Percentiles rank a stretch among this genome's conserved stretches.
These are phyloP conservation scores for Coemansia sp. DNA, from an alignment of 192 early-diverging fungal genomes.

Conservation along the genomic window DNA sequence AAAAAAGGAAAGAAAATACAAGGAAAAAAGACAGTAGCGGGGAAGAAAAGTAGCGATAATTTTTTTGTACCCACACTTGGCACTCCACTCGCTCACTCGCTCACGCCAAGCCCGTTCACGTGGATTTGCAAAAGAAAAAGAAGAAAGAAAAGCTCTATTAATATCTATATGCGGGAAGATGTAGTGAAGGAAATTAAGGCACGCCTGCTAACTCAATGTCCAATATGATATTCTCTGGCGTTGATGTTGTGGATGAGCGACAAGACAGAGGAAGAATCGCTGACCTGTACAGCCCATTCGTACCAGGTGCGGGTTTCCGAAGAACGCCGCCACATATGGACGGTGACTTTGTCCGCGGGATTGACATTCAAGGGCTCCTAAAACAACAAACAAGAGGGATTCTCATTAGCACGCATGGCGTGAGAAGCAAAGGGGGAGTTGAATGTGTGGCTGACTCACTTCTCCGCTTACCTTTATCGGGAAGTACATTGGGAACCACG, in stretches of 20 bases:
- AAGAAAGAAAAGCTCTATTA: background rate
- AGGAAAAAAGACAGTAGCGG: background rate
- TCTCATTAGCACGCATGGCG: background rate
- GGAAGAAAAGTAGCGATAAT: background rate
- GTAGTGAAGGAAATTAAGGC: background rate
- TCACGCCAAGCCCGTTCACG: too few species aligned
- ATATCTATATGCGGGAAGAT: background rate
- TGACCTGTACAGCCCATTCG: slow-evolving; percentile 77
- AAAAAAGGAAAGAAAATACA: background rate
- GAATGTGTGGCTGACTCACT: too few species aligned
- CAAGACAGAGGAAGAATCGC: background rate
- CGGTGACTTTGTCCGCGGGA: slow-evolving; percentile 55
- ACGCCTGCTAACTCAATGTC: slow-evolving; percentile 8
- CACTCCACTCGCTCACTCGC: too few species aligned
- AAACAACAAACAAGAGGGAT: slow-evolving; percentile 12
- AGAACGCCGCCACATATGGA: slow-evolving; percentile 86
- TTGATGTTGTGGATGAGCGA: slow-evolving; percentile 40
- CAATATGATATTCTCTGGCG: slow-evolving; percentile 38
- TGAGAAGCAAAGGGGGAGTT: too few species aligned
- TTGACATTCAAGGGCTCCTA: slow-evolving; percentile 70
- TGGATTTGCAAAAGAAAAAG: too few species aligned
- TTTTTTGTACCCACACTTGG: too few species aligned
- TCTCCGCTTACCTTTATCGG: slow-evolving; percentile 62
- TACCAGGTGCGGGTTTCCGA: slow-evolving; percentile 89
- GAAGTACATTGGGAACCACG: slow-evolving; percentile 99